A percentile compares a stretch with the other conserved stretches of the same genome.
Conservation (phyloP, 192 early-diverging fungal genomes). For the Phlyctochytrium planicorne region DNA sequence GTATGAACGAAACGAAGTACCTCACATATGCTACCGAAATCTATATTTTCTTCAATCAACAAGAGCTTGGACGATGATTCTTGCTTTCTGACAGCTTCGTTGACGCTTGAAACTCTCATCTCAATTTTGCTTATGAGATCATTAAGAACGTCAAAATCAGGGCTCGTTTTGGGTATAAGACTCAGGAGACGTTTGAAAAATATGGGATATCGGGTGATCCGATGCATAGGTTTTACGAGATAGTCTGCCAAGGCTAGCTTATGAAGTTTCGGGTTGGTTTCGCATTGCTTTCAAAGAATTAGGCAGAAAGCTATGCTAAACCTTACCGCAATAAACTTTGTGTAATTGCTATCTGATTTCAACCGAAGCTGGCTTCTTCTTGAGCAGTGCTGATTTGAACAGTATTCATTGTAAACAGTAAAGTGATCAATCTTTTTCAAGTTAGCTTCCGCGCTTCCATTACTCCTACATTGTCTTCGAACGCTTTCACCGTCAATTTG, state of each 20-base stretch:
- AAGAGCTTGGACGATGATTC: slow-evolving; percentile 44
- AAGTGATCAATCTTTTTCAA: slow-evolving; percentile 34
- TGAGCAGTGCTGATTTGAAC: slow-evolving; percentile 45
- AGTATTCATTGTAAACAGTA: slow-evolving; percentile 38
- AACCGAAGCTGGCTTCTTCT: slow-evolving; percentile 26
- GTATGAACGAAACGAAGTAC: slow-evolving; percentile 28
- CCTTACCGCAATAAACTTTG: slow-evolving; percentile 3
- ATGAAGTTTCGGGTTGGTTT: slow-evolving; percentile 46
- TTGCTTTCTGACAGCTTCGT: slow-evolving; percentile 40
- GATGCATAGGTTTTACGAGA: slow-evolving; percentile 53
- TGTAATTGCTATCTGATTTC: slow-evolving; percentile 14
- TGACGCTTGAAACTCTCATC: slow-evolving; percentile 34
- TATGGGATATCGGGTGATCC: slow-evolving; percentile 51
- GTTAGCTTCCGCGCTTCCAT: slow-evolving; percentile 9
- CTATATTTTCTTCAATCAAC: slow-evolving; percentile 49
- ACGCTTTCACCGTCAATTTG: slow-evolving; percentile 21
- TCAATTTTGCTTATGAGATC: slow-evolving; percentile 43
- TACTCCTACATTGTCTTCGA: slow-evolving; percentile 23
- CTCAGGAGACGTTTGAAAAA: slow-evolving; percentile 46
- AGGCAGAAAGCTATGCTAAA: background rate
- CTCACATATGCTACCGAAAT: slow-evolving; percentile 47
- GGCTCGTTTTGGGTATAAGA: slow-evolving; percentile 9
- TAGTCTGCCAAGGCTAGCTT: slow-evolving; percentile 44
- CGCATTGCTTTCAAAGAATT: slow-evolving; percentile 34
- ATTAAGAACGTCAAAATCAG: slow-evolving; percentile 31